Base-by-base conservation (phyloP, 176 grass and related monocot genomes). In the Ananas comosus region DNA sequence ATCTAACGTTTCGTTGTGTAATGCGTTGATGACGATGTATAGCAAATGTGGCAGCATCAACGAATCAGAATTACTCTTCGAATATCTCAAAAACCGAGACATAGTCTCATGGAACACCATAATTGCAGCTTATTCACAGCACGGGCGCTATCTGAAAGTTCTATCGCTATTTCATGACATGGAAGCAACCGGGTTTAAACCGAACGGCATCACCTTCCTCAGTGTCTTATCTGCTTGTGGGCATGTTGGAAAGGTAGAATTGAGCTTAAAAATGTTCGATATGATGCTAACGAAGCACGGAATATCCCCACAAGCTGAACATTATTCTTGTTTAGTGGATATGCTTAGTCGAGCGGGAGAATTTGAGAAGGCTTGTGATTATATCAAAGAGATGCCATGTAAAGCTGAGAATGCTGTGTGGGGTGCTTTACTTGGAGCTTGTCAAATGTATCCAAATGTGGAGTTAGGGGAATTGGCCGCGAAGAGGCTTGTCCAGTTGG, bases 21-120 rank as follows among this genome's bases (percentile, higher is more conserved):
- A 97, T 88, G 81, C 86, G 47, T 83, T 97, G 77, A 85, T 97
- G 64, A 88, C 82, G 63, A 97, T 90, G 93, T 92, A 97, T 64
- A 90, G 82, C 82, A 97, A 87, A 77, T 90, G 89, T 53, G 84
- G 94, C 59, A 79, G 76, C 72, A 82, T 97, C 51, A 29, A 18
- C n/a, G 82, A 90, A 68, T 97, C 77, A 51, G 76, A 90, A 25
- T 73, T 86, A 18, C 52, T 90, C 12, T 97, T 97, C 49, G 56
- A 16, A 53, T 79, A 86, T 71, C 64, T 82, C 50, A 74, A 63
- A 85, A 73, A 59, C 53, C 65, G 64, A 57, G 89, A 91, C 54
- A 57, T 90, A 13, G 63, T 93, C 66, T 83, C 86, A 18, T 97
- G 85, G 89, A 97, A 97, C 65, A 85, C 82, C 54, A 88, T 97